These are phyloP conservation scores for Hypocreales sp. DNA, from an alignment of 2,329 filamentous ascomycete genomes.

Conservation along the genomic window DNA sequence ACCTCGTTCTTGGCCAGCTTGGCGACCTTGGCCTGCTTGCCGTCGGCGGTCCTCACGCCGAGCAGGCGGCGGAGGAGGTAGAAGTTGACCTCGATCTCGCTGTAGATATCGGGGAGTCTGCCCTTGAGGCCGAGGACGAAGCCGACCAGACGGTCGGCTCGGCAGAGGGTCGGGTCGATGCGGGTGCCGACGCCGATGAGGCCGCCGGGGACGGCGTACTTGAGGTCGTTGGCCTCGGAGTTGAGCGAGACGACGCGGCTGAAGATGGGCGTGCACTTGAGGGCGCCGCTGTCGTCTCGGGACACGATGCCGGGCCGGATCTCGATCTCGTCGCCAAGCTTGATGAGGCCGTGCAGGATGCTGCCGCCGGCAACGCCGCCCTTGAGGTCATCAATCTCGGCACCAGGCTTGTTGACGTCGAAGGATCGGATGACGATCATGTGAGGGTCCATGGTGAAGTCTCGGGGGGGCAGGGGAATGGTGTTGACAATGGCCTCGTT, in stretches of 20 bases:
- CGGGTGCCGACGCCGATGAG: constrained; percentile 96
- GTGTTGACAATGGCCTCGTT: constrained; percentile 92
- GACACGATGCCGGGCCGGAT: constrained; percentile 97
- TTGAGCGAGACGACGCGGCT: constrained; percentile 89
- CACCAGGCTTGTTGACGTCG: constrained; percentile 98
- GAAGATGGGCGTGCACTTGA: constrained; percentile 95
- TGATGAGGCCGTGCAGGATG: constrained; percentile 91
- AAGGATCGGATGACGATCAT: constrained; percentile 99
- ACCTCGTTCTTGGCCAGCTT: constrained; percentile 98
- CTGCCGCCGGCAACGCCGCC: constrained; percentile 95
- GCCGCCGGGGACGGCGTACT: constrained; percentile 94
- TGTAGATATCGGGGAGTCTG: constrained; percentile 90
- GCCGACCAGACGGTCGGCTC: constrained; percentile 96
- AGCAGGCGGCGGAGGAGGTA: constrained; percentile 88
- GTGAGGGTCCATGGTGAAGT: constrained; percentile 84
- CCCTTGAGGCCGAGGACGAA: constrained; percentile 95
- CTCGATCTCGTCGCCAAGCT: constrained; percentile 95
- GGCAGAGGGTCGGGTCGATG: constrained; percentile 93
- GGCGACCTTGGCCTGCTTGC: constrained; percentile 98
- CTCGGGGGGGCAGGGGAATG: constrained; percentile 80
- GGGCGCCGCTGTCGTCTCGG: constrained; percentile 81
- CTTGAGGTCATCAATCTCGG: constrained; percentile 96
- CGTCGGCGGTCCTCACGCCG: constrained; percentile 93
- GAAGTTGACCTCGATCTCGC: constrained; percentile 98
- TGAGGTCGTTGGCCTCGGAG: constrained; percentile 95